phyloP scores from a whole-genome alignment of 257 asterid species.

The Gentiana straminea region DNA sequence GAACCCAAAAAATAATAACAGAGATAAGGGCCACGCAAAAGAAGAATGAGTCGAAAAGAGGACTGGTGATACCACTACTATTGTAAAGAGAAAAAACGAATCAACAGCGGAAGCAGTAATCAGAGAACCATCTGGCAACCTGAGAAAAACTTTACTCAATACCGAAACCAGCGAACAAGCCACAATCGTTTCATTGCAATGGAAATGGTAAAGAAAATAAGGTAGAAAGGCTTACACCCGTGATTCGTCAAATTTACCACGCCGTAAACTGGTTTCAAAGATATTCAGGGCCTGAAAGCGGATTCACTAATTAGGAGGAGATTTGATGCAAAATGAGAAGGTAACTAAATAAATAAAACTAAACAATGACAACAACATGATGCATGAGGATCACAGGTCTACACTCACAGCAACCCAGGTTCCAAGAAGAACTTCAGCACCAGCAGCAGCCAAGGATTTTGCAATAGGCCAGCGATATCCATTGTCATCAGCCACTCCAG shows the following conservation, averaged over 20 bases:
- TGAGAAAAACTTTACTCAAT: slow-evolving; percentile 19
- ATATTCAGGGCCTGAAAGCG: slow-evolving; percentile 60
- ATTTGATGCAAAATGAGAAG: slow-evolving; percentile 6
- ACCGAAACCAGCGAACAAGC: slow-evolving; percentile 4
- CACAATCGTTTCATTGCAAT: slow-evolving; percentile 6
- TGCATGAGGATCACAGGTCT: slow-evolving; percentile 5
- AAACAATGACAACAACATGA: too few relatives aligned
- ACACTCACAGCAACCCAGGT: slow-evolving; percentile 90
- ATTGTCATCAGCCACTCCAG: slow-evolving; percentile 88
- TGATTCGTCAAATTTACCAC: slow-evolving; percentile 86
- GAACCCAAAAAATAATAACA: too few relatives aligned
- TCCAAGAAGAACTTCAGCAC: slow-evolving; percentile 81
- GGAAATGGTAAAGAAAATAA: slow-evolving; percentile 6
- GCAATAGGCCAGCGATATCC: slow-evolving; percentile 97
- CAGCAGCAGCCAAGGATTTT: slow-evolving; percentile 85
- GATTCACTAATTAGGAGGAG: slow-evolving; percentile 13
- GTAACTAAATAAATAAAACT: background rate
- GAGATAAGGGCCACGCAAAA: too few relatives aligned
- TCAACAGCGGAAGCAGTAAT: slow-evolving; percentile 8
- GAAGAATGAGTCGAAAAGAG: too few relatives aligned
- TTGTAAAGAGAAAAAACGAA: too few relatives aligned
- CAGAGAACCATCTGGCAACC: slow-evolving; percentile 86
- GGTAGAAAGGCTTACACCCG: slow-evolving; percentile 41
- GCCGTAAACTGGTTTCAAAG: slow-evolving; percentile 76
- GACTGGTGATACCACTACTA: too few relatives aligned